These are phyloP conservation scores for Saccharomycopsis selenospora DNA, from an alignment of 805 yeast genomes.

Conservation along the genomic window DNA sequence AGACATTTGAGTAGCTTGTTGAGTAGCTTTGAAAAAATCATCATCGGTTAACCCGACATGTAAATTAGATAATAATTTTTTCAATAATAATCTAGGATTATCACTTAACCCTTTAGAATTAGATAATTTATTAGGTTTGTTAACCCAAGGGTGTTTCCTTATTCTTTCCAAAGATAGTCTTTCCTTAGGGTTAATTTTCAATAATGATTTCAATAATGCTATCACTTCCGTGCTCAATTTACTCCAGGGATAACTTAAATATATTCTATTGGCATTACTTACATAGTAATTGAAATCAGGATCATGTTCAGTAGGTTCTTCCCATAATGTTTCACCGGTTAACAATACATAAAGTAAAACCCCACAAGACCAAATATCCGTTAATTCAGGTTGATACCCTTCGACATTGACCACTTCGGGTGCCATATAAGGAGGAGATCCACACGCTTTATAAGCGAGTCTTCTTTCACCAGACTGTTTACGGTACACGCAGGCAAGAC, in stretches of 20 bases:
- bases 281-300: slow-evolving; percentile 38
- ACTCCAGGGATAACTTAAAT: slow-evolving; percentile 45
- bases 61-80: slow-evolving; percentile 43
- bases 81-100: slow-evolving; percentile 45
- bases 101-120: slow-evolving; percentile 43
- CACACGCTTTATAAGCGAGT: slow-evolving; percentile 48
- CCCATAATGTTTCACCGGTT: slow-evolving; percentile 70
- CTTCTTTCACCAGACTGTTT: slow-evolving; percentile 41
- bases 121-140: slow-evolving; percentile 36
- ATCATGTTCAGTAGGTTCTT: slow-evolving; percentile 49
- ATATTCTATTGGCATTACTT: slow-evolving; percentile 36
- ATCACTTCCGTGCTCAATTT: slow-evolving; percentile 41
- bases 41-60: slow-evolving; percentile 48
- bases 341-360: slow-evolving; percentile 53
- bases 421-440: slow-evolving; percentile 74
- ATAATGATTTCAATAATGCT: slow-evolving; percentile 44
- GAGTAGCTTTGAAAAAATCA: slow-evolving; percentile 30
- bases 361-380: slow-evolving; percentile 70
- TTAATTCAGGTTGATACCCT: slow-evolving; percentile 48
- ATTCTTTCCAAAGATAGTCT: slow-evolving; percentile 39
- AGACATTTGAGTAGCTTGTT: slow-evolving; percentile 19
- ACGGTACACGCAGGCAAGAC: slow-evolving; percentile 56
- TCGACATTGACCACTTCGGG: slow-evolving; percentile 51
- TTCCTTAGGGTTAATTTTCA: slow-evolving; percentile 41
- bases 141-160: slow-evolving; percentile 50